A percentile compares a stretch with the other conserved stretches of the same genome.
Evolutionary conservation across 306 rosid genomes (phyloP).

Genomic region (Vigna nakashimae): DNA sequence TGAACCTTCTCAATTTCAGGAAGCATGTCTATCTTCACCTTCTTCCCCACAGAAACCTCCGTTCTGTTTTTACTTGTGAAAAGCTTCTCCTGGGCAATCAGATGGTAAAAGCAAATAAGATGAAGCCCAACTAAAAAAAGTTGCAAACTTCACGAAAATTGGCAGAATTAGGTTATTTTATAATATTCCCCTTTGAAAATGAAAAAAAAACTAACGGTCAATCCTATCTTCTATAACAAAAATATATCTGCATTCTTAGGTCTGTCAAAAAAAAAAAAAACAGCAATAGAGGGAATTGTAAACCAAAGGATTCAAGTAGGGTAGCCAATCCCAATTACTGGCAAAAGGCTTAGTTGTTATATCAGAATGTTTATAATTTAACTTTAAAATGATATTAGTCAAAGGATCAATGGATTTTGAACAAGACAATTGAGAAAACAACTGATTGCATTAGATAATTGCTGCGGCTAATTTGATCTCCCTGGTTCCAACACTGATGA

Average conservation of each 20-base stretch:
- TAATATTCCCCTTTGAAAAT: constrained; percentile 6
- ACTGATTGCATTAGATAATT: not conserved
- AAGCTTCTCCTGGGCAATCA: constrained; percentile 76
- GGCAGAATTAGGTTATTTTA: not conserved
- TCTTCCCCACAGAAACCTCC: constrained; percentile 85
- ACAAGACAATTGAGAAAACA: not conserved
- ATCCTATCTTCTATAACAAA: constrained; percentile 3
- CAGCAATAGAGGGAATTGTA: not conserved
- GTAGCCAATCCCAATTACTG: not conserved
- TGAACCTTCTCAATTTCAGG: constrained; percentile 96
- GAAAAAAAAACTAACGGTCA: constrained; percentile 13
- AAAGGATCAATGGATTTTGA: not conserved
- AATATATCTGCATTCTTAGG: not conserved
- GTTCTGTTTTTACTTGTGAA: constrained; percentile 80
- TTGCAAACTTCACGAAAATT: constrained; percentile 2
- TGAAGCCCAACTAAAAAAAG: constrained; percentile 26
- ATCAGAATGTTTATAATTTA: not conserved
- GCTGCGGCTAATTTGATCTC: not conserved
- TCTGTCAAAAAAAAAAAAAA: not conserved
- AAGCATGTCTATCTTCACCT: constrained; percentile 87
- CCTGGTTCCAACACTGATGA: not conserved
- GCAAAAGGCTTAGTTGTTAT: not conserved
- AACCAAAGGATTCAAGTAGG: not conserved
- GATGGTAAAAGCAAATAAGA: constrained; percentile 49
- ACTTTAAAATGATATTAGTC: constrained; percentile 10